Percentiles rank a stretch among this genome's conserved stretches.
phyloP scores from a whole-genome alignment of 1,284 basidiomycete species.

The Termitomyces sp. region DNA sequence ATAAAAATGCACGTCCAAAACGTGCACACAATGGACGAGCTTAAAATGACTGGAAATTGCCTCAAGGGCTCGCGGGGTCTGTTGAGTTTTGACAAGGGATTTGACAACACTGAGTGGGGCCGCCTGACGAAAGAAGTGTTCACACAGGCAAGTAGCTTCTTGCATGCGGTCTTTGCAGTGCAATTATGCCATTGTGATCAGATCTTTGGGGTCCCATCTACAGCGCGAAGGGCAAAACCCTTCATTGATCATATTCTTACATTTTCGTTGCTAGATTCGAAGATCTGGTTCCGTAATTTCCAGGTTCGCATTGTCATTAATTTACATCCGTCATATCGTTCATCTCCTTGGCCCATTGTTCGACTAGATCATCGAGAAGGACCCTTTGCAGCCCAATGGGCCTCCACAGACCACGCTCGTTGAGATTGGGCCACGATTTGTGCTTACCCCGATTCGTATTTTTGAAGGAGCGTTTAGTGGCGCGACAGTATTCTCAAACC shows the following conservation, averaged over 20 bases:
- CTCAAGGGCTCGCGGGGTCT: conserved; percentile 93
- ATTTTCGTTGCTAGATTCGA: conserved; percentile 93
- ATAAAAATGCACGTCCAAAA: conserved; percentile 99
- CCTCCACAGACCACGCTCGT: conserved; percentile 77
- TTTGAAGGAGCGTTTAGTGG: conserved; percentile 98
- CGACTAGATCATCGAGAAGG: conserved; percentile 71
- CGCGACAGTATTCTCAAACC: conserved; percentile 94
- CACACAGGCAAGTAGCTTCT: conserved; percentile 70
- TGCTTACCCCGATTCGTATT: conserved; percentile 95
- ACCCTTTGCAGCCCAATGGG: conserved; percentile 69
- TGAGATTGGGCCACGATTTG: conserved; percentile 97
- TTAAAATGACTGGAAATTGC: conserved; percentile 99
- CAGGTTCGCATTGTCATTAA: conserved; percentile 50
- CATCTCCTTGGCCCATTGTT: conserved; percentile 10
- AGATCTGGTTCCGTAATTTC: conserved; percentile 99
- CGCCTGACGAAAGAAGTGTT: conserved; percentile 92
- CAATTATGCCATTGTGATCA: conserved; percentile 28
- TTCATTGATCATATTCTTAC: conserved; percentile 98
- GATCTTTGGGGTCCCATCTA: conserved; percentile 94
- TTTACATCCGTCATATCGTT: conserved; percentile 5
- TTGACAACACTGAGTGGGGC: conserved; percentile 89
- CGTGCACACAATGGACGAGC: conserved; percentile 99
- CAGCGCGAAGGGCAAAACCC: conserved; percentile 88
- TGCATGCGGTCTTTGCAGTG: not conserved
- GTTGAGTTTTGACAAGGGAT: conserved; percentile 88